Percentiles rank a stretch among this genome's conserved stretches.
phyloP scores from a whole-genome alignment of 441 rosid species.

The Populus trichocarpa region DNA sequence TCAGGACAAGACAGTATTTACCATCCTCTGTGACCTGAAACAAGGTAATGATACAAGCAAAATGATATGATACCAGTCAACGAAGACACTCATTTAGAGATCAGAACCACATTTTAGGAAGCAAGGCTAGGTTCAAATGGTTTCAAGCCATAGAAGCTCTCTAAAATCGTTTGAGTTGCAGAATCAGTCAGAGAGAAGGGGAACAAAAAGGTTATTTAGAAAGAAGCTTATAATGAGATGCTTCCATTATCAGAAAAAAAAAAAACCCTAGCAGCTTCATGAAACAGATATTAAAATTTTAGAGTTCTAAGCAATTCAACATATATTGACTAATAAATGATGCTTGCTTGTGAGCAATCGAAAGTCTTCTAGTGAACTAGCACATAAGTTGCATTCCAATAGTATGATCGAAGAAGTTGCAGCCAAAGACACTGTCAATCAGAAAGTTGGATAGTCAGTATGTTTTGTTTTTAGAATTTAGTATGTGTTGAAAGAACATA shows the following conservation, averaged over 20 bases:
- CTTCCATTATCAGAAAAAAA: too few relatives aligned
- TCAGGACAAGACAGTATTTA: slow-evolving; percentile 72
- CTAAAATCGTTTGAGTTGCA: too few relatives aligned
- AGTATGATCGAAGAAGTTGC: neutral
- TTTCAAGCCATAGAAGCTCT: neutral
- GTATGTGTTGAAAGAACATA: slow-evolving; percentile 25
- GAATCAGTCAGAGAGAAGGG: too few relatives aligned
- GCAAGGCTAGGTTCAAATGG: neutral
- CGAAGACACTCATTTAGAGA: too few relatives aligned
- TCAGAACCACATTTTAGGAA: neutral
- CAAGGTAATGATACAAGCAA: slow-evolving; percentile 5
- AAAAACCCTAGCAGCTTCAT: neutral
- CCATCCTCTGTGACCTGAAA: slow-evolving; percentile 74
- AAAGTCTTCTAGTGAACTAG: neutral
- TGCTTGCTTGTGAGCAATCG: neutral
- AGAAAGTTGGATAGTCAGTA: neutral
- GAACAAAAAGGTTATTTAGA: too few relatives aligned
- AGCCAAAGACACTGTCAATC: neutral
- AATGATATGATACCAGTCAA: neutral
- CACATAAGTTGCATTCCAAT: neutral
- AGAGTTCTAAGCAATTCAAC: neutral
- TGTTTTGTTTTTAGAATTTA: neutral
- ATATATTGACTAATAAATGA: neutral
- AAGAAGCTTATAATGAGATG: too few relatives aligned
- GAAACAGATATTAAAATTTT: neutral